Base-by-base conservation (phyloP, 106 monocot species). In the Dioscorea dumetorum region DNA sequence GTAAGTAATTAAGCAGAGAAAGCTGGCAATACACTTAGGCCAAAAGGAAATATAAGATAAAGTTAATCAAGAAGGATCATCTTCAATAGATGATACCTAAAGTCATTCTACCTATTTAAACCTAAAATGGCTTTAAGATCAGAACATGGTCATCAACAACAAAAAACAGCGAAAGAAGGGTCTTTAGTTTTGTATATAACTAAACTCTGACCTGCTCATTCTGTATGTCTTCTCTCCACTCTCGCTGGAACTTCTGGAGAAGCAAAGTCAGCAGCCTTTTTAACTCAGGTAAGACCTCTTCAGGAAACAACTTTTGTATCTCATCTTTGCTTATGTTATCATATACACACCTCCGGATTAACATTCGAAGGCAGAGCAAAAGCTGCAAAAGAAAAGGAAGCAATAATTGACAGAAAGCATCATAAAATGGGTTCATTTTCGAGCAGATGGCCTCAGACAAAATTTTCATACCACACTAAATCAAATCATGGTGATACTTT, bases 361-460 rank as follows among this genome's bases (percentile, higher is more conserved):
- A 57, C 66, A 94, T 91, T n/a, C 94, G 87, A 65, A 94, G 90
- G 67, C 94, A 94, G 15, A 85, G 76, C 61, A 94, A 70, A 67
- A 94, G 87, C 94, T 94, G 67, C 74, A 80, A 69, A 11, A 13
- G n/a, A 57, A 76, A 64, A 9, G 48, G 41, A 41, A 8, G 6
- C 41, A 41, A 41, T 41, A 41, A 32, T 54, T 18, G 18, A 54
- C 54, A 53, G 3, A 12, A 57, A 61, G 23, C 22, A 51, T 54
- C 54, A 54, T 54, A 8, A 54, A 54, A 54, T 16, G 2, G 19
- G 15, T 18, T 54, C 54, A 54, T 54, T 16, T 13, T 54, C 4
- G 54, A 54, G 41, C n/a, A 19, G 15, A 19, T 54, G 15, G 12
- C 19, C 15, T 18, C 1, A 3, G 18, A 15, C 18, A 18, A 2